Evolutionary conservation across 495 filamentous ascomycete species (phyloP).

Genomic region (Aspergillus egyptiacus): DNA sequence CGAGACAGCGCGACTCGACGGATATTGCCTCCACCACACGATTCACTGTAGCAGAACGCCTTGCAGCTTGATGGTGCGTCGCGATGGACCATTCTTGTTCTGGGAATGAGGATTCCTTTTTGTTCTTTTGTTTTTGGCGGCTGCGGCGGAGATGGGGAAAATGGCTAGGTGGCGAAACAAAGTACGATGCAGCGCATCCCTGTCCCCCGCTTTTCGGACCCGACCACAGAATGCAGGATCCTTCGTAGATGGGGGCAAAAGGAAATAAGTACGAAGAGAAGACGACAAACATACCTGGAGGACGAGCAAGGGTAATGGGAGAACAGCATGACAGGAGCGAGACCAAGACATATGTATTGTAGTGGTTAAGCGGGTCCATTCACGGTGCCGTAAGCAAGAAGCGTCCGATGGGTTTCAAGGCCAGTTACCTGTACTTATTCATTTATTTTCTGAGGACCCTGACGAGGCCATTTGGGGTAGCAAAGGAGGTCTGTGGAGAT

Average conservation of each 20-base stretch:
- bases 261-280: not conserved
- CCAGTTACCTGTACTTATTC: not conserved
- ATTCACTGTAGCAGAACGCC: conserved; percentile 1
- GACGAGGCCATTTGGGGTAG: not conserved
- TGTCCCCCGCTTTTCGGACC: conserved; percentile 3
- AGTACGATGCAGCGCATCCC: conserved; percentile 4
- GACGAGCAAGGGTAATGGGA: not conserved
- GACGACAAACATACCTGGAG: not conserved
- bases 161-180: not conserved
- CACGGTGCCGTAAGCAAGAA: not conserved
- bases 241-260: not conserved
- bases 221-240: not conserved
- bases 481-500: conserved; percentile 13
- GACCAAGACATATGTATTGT: not conserved
- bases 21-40: conserved; percentile 8
- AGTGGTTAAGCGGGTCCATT: not conserved
- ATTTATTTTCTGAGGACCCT: no score
- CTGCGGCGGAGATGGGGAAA: conserved; percentile 15
- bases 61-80: not conserved
- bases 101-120: not conserved
- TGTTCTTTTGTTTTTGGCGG: conserved; percentile 16
- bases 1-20: not conserved
- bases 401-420: not conserved
- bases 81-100: not conserved
- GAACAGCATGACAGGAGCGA: not conserved